Evolutionary conservation across 2,329 filamentous ascomycete genomes (phyloP).

Genomic region (Ustulina deusta): DNA sequence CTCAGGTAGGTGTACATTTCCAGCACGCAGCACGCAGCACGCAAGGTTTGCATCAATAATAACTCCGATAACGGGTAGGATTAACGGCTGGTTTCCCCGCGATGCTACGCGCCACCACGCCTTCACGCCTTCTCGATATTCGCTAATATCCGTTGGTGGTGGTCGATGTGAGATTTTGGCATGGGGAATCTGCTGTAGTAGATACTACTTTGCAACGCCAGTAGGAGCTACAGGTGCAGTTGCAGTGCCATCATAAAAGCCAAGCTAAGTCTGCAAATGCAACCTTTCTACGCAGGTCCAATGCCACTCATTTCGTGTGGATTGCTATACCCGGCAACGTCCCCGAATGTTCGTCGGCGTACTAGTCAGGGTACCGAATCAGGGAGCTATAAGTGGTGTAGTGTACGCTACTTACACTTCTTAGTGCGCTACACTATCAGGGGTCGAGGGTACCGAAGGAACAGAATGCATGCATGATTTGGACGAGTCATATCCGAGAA

Average conservation of each 20-base stretch:
- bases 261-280: too few relatives aligned
- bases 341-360: slow-evolving; percentile 17
- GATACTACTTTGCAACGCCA: slow-evolving; percentile 40
- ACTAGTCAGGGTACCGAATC: not conserved
- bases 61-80: slow-evolving; percentile 25
- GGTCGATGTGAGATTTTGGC: slow-evolving; percentile 26
- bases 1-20: not conserved
- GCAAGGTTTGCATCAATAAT: slow-evolving; percentile 7
- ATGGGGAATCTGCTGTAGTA: slow-evolving; percentile 18
- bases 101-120: slow-evolving; percentile 32
- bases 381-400: not conserved
- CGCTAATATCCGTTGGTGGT: slow-evolving; percentile 17
- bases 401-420: not conserved
- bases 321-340: slow-evolving; percentile 20
- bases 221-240: slow-evolving; percentile 36
- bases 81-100: slow-evolving; percentile 17
- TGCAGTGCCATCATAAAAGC: too few relatives aligned
- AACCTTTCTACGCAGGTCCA: slow-evolving; percentile 46
- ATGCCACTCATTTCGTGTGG: slow-evolving; percentile 35
- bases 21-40: not conserved
- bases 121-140: slow-evolving; percentile 7
- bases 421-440: slow-evolving; percentile 4
- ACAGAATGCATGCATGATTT: slow-evolving; percentile 5
- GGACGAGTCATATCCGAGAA: slow-evolving; percentile 20
- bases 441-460: slow-evolving; percentile 19